Evolutionary conservation across 805 yeast species (phyloP).

Genomic region (Metschnikowia noctiluminum): DNA sequence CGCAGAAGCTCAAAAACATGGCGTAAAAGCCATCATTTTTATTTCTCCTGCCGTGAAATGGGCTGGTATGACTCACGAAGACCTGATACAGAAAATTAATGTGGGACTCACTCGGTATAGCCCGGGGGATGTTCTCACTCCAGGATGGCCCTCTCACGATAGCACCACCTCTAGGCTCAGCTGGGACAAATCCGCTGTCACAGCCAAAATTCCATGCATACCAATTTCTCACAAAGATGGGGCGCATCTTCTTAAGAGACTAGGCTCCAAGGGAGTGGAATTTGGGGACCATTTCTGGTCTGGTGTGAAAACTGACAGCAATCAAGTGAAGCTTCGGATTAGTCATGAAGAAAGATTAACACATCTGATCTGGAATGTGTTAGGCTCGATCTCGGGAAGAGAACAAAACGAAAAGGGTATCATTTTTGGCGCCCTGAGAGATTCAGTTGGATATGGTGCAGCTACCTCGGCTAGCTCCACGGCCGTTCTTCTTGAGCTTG

Average conservation of each 20-base stretch:
- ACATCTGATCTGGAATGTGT: conserved; percentile 74
- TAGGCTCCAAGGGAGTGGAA: conserved; percentile 23
- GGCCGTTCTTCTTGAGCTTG: conserved; percentile 64
- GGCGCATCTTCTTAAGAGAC: conserved; percentile 29
- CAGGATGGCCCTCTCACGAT: conserved; percentile 62
- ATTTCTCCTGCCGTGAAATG: conserved; percentile 37
- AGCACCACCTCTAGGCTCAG: conserved; percentile 37
- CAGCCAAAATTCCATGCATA: conserved; percentile 72
- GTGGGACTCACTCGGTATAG: conserved; percentile 57
- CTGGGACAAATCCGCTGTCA: conserved; percentile 46
- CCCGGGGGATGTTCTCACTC: conserved; percentile 78
- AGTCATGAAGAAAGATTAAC: conserved; percentile 44
- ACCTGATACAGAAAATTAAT: conserved; percentile 50
- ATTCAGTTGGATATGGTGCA: conserved; percentile 75
- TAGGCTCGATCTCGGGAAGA: conserved; percentile 73
- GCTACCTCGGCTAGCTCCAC: conserved; percentile 71
- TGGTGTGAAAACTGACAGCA: conserved; percentile 21
- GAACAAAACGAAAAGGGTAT: conserved; percentile 75
- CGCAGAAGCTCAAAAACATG: conserved; percentile 49
- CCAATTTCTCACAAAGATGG: conserved; percentile 80
- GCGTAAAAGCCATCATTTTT: conserved; percentile 67
- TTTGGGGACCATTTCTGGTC: conserved; percentile 28
- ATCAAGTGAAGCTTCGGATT: conserved; percentile 25
- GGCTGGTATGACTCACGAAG: conserved; percentile 24
- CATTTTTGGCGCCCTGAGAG: conserved; percentile 80